Evolutionary conservation across 169 alveolate species (phyloP), one percentile per base, ranked within the genome.

Genomic region (Eimeria tenella): DNA sequence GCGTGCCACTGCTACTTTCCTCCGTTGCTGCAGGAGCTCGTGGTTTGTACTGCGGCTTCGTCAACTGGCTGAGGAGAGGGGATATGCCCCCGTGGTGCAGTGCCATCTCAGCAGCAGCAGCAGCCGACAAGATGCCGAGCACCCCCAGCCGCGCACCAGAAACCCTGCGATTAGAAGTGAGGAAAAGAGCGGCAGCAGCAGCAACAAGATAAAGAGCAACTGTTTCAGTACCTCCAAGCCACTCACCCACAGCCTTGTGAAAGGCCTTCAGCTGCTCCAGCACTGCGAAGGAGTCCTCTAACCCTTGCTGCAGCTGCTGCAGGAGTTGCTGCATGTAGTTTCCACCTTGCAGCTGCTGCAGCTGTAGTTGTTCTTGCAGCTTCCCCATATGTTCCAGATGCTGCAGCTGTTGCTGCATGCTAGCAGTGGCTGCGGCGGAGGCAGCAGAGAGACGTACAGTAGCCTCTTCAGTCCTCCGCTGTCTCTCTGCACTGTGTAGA

Each of bases 401-500:
- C 82, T 9, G 62, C 70, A 74, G 81, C 82, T 86, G 93, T 50
- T 60, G 62, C 21, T 65, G 93, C 70, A 86, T 73, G 55, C 83
- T 60, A 7, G 93, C 15, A 7, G 93, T 65, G 23, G 70, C 81
- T 7, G 68, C 93, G 17, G 60, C 93, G 5, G 94, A 88, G 25
- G 94, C 94, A n/a, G 77, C 74, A 31, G 94, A 81, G 42, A 88
- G 77, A 60, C 94, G 86, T 15, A 11, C 71, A 52, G 82, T 77
- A 3, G 94, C 82, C 77, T 53, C 88, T 52, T 88, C 94, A 50
- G 79, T 74, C 53, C 88, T 62, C 63, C 94, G 56, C 62, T 88
- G 94, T 83, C 94, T 49, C 87, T 88, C 94, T 6, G 94, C 86
- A 53, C 94, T 88, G 79, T 88, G 94, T 49, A 88, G 77, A 77